Base-by-base conservation (phyloP, 768 basidiomycete genomes). In the Suillus weaverae region DNA sequence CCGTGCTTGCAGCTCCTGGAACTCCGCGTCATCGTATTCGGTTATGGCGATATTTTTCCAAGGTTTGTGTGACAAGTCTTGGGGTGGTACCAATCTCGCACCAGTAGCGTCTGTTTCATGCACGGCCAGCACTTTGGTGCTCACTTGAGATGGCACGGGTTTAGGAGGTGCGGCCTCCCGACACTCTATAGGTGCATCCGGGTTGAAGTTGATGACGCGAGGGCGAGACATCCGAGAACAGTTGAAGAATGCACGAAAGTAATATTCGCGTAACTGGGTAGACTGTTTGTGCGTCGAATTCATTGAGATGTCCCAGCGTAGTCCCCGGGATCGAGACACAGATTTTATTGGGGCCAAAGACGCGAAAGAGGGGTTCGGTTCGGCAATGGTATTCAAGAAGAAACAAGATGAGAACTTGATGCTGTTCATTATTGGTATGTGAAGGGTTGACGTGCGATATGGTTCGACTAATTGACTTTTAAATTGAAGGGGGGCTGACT, bases 191-290 rank as follows among this genome's bases (percentile, higher is more conserved):
- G 54, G 70, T 18, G 65, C 74, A 14, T 70, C 65, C 43, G 68
- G 43, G 36, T 69, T 51, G 7, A 71, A 72, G 8, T 67, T 63
- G 53, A 74, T 73, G 7, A 73, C 71, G 7, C 68, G 43, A 43
- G 70, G 68, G 48, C 72, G 69, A 2, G 68, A 63, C 67, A 66
- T 74, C 82, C 85, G 50, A 74, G 81, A 41, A 65, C 70, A 48
- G 67, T 80, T 64, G 76, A 81, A 62, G 80, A 85, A 64, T 74
- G 80, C 39, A 81, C 88, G 68, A 74, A 81, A 59, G 81, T 84
- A 70, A 80, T 89, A 74, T 84, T 89, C 76, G 26, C 11, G 32
- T 20, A 26, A 13, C 26, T n/a, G 35, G 16, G 16, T 54, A 18
- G 32, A 20, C 54, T 59, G 62, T n/a, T 18, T 54, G 13, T 33